phyloP scores from a whole-genome alignment of 345 rosid genomes.

The Populus pruinosa region DNA sequence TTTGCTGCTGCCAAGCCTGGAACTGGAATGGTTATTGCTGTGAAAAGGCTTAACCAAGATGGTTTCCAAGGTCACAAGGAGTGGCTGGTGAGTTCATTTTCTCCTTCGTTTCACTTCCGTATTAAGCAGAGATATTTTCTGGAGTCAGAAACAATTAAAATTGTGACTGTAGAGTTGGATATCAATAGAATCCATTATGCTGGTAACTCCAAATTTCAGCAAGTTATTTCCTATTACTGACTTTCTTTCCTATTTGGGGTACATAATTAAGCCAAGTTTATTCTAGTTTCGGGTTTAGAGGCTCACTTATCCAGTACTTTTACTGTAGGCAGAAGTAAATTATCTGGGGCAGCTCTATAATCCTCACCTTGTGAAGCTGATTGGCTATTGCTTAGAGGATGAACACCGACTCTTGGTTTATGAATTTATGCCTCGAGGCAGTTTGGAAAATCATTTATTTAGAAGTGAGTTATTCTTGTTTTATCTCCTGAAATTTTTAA shows the following conservation, averaged over 20 bases:
- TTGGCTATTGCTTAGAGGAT: constrained; percentile 93
- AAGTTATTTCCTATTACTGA: background rate
- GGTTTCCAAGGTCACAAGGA: constrained; percentile 95
- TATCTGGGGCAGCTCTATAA: constrained; percentile 79
- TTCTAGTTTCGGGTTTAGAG: background rate
- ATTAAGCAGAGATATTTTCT: background rate
- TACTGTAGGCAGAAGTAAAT: constrained; percentile 75
- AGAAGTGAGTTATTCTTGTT: constrained; percentile 49
- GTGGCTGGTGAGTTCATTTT: constrained; percentile 76
- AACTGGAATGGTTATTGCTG: constrained; percentile 80
- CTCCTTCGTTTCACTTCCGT: background rate
- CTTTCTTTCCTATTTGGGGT: background rate
- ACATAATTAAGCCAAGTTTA: background rate
- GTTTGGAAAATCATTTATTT: constrained; percentile 90
- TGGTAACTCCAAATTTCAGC: background rate
- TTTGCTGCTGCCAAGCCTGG: constrained; percentile 74
- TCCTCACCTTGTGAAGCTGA: constrained; percentile 76
- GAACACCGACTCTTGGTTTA: constrained; percentile 89
- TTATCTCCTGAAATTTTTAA: background rate
- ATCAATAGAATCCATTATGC: background rate
- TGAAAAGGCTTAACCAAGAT: constrained; percentile 84
- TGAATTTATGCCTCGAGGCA: constrained; percentile 91
- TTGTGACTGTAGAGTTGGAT: background rate
- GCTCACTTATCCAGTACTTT: background rate
- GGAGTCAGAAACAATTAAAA: background rate